Evolutionary conservation across 2,329 filamentous ascomycete species (phyloP), one percentile per base, ranked within the genome.

Genomic region (Aureobasidium musti): DNA sequence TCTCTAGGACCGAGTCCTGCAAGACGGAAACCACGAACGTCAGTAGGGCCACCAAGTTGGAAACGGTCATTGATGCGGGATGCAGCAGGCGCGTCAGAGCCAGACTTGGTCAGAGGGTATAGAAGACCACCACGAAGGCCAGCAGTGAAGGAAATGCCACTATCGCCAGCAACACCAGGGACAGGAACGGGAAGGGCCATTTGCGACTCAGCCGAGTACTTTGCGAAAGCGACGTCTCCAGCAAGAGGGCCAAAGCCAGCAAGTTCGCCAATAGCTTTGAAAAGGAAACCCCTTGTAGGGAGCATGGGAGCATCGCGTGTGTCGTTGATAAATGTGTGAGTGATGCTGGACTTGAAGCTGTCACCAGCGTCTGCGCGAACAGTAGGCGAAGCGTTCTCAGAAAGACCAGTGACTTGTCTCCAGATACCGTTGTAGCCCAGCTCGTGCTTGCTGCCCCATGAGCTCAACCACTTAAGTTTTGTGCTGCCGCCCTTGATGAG

Each of bases 21-120:
- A 26, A 96, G 86, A 67, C 92, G 89, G 83, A 99, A 99, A 1
- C 95, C 95, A 65, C 95, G 91, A 17, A 99, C 91, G 74, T 97
- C 94, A 3, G 92, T 97, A 3, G 95, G 94, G 0, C 95, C 95
- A 50, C 95, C 95, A 37, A 99, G 90, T 74, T 92, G 88, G 81
- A 99, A 99, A 52, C 95, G 91, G 77, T 99, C 95, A 75, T 96
- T 97, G 73, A 98, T 85, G 35, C 91, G 87, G 71, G 91, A 96
- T 5, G 89, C 86, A 28, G 84, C 82, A 0, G 89, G 84, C 23
- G 81, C 80, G 57, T 81, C 80, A 21, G 78, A 73, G 63, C 80
- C 80, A 7, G 87, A 87, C 8, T 90, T 80, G 1, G 91, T 84
- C 19, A 99, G 82, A 1, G 95, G 95, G 75, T 90, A 96, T 10